Percentiles rank a stretch among this genome's conserved stretches.
Evolutionary conservation across 176 grass and related monocot species (phyloP).

Genomic region (Tillandsia leiboldiana): DNA sequence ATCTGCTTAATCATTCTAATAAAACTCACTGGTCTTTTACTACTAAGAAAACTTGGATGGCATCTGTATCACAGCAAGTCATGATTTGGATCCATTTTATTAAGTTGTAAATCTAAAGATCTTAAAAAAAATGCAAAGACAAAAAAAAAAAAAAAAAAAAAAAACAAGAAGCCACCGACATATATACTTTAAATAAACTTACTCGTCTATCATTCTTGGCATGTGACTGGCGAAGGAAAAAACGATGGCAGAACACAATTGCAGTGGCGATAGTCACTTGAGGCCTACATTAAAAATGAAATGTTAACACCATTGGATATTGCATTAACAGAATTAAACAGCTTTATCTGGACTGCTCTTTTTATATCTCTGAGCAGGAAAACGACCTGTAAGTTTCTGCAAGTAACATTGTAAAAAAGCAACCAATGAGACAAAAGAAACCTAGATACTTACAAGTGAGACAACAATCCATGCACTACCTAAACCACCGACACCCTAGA

Average conservation of each 20-base stretch:
- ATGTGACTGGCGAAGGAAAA: slow-evolving; percentile 90
- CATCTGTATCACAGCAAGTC: not conserved
- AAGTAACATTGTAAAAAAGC: no score
- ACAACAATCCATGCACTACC: no score
- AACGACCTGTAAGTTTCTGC: no score
- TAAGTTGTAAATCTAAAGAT: no score
- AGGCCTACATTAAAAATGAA: slow-evolving; percentile 42
- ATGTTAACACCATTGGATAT: slow-evolving; percentile 2
- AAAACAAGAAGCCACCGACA: not conserved
- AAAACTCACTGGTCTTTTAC: not conserved
- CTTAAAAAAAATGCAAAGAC: not conserved
- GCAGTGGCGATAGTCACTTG: slow-evolving; percentile 95
- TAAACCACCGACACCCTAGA: no score
- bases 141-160: not conserved
- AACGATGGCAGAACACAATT: slow-evolving; percentile 81
- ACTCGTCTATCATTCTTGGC: slow-evolving; percentile 84
- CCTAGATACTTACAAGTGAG: no score
- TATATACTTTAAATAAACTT: slow-evolving; percentile 30
- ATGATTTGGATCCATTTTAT: no score
- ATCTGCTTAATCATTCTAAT: not conserved
- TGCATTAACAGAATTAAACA: not conserved
- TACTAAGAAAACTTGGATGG: not conserved
- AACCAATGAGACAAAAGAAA: no score
- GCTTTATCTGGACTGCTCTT: not conserved
- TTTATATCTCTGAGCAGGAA: no score